A percentile compares a stretch with the other conserved stretches of the same genome.
Evolutionary conservation across 192 early-diverging fungal genomes (phyloP).

Genomic region (Geranomyces michiganensis): DNA sequence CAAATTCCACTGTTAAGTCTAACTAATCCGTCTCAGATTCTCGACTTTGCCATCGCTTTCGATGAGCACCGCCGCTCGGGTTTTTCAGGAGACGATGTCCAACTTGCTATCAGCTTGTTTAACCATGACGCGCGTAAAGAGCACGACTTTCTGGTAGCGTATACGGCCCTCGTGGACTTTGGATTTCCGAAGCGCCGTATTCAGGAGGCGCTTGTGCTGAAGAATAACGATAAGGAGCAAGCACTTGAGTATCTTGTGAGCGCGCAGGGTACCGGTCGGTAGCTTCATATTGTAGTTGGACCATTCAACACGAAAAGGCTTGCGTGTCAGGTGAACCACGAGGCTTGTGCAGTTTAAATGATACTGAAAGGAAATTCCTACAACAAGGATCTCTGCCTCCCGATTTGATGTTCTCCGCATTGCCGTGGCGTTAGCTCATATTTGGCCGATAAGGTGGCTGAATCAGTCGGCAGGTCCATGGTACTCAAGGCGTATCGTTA

Average conservation of each 20-base stretch:
- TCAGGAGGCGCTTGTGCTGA: constrained; percentile 24
- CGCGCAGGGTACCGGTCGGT: no score
- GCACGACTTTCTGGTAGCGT: constrained; percentile 21
- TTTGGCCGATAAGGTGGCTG: no score
- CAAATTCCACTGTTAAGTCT: background rate
- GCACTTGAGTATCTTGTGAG: constrained; percentile 24
- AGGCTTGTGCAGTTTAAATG: no score
- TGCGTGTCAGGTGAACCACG: no score
- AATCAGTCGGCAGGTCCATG: no score
- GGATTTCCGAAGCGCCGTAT: constrained; percentile 20
- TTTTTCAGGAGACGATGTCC: constrained; percentile 4
- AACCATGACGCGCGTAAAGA: constrained; percentile 10
- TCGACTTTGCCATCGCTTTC: background rate
- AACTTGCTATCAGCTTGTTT: constrained; percentile 5
- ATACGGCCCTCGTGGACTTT: constrained; percentile 20
- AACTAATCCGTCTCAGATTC: constrained; percentile 2
- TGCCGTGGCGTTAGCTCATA: no score
- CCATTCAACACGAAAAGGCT: no score
- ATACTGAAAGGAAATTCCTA: no score
- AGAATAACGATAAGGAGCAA: constrained; percentile 14
- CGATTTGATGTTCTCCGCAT: no score
- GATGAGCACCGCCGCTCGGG: constrained; percentile 15
- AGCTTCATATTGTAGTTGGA: no score
- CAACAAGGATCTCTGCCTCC: no score
- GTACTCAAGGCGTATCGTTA: no score